Evolutionary conservation across 164 flowering plant species (phyloP).

Genomic region (Hamamelis virginiana): DNA sequence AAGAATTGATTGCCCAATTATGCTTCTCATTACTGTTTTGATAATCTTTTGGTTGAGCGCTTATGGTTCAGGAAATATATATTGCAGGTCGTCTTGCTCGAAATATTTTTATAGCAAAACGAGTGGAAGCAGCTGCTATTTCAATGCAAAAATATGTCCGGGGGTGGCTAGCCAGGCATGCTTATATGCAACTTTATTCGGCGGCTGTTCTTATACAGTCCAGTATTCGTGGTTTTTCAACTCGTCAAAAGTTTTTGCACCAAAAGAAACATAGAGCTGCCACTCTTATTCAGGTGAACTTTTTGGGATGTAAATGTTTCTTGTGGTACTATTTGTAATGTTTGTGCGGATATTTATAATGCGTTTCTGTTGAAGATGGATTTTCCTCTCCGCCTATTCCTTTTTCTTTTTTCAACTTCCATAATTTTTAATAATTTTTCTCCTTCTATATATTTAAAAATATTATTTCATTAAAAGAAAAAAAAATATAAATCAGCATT

Average conservation of each 20-base stretch:
- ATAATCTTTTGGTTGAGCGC: background rate
- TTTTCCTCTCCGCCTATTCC: too few relatives aligned
- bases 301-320: too few relatives aligned
- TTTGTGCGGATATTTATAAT: too few relatives aligned
- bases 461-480: too few relatives aligned
- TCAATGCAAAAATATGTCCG: slow-evolving; percentile 66
- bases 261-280: slow-evolving; percentile 75
- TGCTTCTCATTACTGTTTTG: background rate
- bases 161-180: slow-evolving; percentile 47
- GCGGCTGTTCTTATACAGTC: slow-evolving; percentile 67
- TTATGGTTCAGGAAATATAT: background rate
- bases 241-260: slow-evolving; percentile 51
- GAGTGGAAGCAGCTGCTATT: slow-evolving; percentile 64
- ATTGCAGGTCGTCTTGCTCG: slow-evolving; percentile 72
- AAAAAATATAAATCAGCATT: too few relatives aligned
- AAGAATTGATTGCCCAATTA: background rate
- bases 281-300: slow-evolving; percentile 71
- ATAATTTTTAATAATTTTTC: too few relatives aligned
- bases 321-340: too few relatives aligned
- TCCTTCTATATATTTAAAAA: too few relatives aligned
- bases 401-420: too few relatives aligned
- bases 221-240: slow-evolving; percentile 56
- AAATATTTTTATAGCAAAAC: slow-evolving; percentile 42
- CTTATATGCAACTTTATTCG: slow-evolving; percentile 48
- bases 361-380: too few relatives aligned